A percentile compares a stretch with the other conserved stretches of the same genome.
phyloP scores from a whole-genome alignment of 345 rosid species.

The Gossypium australe region DNA sequence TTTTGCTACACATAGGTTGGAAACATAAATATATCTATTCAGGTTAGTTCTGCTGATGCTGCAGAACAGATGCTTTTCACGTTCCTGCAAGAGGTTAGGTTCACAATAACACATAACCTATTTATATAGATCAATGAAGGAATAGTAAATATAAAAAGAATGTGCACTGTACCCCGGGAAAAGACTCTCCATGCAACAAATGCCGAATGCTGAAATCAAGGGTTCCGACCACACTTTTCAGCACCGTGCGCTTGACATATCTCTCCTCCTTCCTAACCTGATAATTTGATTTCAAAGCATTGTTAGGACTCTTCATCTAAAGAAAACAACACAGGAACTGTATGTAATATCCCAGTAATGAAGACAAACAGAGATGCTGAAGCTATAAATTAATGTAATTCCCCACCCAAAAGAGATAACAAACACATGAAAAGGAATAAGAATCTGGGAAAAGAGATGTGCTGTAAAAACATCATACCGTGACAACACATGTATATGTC shows the following conservation, averaged over 20 bases:
- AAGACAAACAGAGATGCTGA: constrained; percentile 5
- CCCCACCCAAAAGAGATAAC: not conserved
- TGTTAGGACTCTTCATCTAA: not conserved
- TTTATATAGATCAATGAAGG: not conserved
- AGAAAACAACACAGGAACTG: not conserved
- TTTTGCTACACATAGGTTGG: constrained; percentile 75
- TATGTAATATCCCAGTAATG: not conserved
- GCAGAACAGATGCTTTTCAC: constrained; percentile 48
- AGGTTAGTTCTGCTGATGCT: constrained; percentile 32
- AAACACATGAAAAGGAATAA: not conserved
- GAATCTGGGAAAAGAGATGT: not conserved
- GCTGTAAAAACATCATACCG: constrained; percentile 35
- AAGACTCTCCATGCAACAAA: constrained; percentile 70
- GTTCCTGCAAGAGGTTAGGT: constrained; percentile 44
- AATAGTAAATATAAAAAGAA: constrained; percentile 9
- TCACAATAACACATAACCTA: not conserved
- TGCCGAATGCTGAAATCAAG: constrained; percentile 66
- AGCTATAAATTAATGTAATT: not conserved
- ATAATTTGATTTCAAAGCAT: constrained; percentile 6
- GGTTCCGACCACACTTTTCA: constrained; percentile 86
- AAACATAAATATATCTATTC: constrained; percentile 61
- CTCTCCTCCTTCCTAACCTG: constrained; percentile 68
- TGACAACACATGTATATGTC: constrained; percentile 42
- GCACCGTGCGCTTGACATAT: constrained; percentile 49
- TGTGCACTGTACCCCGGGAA: constrained; percentile 60